These are phyloP conservation scores for Phytomonas sp. DNA, from an alignment of 208 protist genomes.

Conservation along the genomic window DNA sequence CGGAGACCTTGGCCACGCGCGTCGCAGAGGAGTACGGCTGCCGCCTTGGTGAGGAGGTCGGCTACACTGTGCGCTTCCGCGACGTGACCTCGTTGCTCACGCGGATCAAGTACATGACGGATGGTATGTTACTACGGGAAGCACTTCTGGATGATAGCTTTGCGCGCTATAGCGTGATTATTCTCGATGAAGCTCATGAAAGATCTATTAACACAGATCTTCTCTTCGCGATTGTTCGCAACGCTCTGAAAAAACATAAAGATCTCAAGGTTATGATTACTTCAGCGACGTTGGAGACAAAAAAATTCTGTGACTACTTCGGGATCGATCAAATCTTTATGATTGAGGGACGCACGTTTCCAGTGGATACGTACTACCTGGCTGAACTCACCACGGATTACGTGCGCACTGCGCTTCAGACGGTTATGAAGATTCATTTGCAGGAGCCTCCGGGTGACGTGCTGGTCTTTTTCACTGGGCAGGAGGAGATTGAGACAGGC, in stretches of 20 bases:
- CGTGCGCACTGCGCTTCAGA: constrained; percentile 94
- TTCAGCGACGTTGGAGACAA: constrained; percentile 96
- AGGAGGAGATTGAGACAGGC: constrained; percentile 98
- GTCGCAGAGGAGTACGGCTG: constrained; percentile 98
- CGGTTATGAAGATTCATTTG: constrained; percentile 98
- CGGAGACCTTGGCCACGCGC: constrained; percentile 97
- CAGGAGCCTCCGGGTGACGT: constrained; percentile 97
- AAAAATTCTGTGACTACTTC: constrained; percentile 98
- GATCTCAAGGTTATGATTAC: constrained; percentile 98
- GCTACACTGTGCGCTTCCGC: constrained; percentile 99
- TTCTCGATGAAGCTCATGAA: constrained; percentile 99
- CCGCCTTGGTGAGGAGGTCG: constrained; percentile 96
- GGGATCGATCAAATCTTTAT: constrained; percentile 92
- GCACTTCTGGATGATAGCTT: constrained; percentile 94
- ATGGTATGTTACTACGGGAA: constrained; percentile 98
- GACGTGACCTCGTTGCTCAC: constrained; percentile 95
- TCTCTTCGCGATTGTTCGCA: constrained; percentile 97
- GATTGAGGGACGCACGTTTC: constrained; percentile 97
- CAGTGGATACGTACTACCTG: constrained; percentile 96
- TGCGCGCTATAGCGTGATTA: constrained; percentile 95
- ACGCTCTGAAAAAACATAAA: constrained; percentile 74
- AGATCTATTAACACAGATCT: constrained; percentile 98
- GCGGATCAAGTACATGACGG: constrained; percentile 99
- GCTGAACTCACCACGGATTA: constrained; percentile 93
- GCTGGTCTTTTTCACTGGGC: constrained; percentile 98